These are phyloP conservation scores for Hypoxylon sp. DNA, from an alignment of 2,329 filamentous ascomycete species.

Conservation along the genomic window DNA sequence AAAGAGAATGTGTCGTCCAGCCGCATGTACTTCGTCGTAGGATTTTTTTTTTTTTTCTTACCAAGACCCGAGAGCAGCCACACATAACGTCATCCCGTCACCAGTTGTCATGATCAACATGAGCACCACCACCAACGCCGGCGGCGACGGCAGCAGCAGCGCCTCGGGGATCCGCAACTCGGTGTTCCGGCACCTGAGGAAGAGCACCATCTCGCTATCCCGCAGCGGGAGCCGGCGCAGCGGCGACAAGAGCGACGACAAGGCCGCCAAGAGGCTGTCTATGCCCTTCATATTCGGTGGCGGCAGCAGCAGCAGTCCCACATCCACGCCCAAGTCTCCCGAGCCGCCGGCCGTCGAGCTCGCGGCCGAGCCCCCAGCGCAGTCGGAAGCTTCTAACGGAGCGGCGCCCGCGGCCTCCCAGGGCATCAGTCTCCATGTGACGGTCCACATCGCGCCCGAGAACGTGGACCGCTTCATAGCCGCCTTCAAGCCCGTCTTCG, in stretches of 20 bases:
- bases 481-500: slow-evolving; percentile 50
- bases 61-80: too few species aligned
- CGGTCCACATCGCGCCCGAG: slow-evolving; percentile 40
- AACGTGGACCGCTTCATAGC: slow-evolving; percentile 39
- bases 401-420: neutral
- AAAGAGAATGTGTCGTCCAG: too few species aligned
- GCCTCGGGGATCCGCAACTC: slow-evolving; percentile 15
- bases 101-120: slow-evolving; percentile 16
- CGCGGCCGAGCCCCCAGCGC: neutral
- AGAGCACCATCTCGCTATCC: slow-evolving; percentile 19
- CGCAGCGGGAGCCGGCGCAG: slow-evolving; percentile 18
- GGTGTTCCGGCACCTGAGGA: slow-evolving; percentile 27
- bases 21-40: too few species aligned
- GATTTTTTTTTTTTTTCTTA: too few species aligned
- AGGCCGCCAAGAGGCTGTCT: slow-evolving; percentile 14
- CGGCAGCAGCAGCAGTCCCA: too few species aligned
- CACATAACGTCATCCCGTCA: too few species aligned
- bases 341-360: neutral
- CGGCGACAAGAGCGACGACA: slow-evolving; percentile 9
- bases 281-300: neutral
- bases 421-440: slow-evolving; percentile 41
- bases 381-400: neutral
- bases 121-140: slow-evolving; percentile 6
- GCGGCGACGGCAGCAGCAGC: neutral
- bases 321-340: slow-evolving; percentile 3